These are phyloP conservation scores for Pseudogymnoascus sp. DNA, from an alignment of 2,329 filamentous ascomycete species.

Conservation along the genomic window DNA sequence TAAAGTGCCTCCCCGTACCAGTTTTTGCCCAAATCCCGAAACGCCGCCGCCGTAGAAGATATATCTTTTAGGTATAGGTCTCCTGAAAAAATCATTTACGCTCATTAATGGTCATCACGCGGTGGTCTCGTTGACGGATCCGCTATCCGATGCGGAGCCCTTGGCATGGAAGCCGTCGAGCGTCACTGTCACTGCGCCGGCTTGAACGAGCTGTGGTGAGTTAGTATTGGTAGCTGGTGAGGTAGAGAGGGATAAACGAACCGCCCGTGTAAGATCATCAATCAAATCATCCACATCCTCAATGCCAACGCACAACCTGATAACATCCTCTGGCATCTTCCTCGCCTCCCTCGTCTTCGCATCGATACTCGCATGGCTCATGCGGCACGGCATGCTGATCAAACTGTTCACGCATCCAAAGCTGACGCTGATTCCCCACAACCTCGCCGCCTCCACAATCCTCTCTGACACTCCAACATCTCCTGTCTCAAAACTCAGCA, in stretches of 20 bases:
- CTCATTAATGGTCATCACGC: conserved; percentile 1
- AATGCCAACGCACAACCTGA: conserved; percentile 90
- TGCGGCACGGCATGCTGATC: conserved; percentile 98
- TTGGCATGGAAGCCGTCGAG: conserved; percentile 70
- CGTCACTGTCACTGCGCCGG: conserved; percentile 82
- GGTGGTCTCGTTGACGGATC: not conserved
- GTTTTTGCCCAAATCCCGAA: conserved; percentile 2
- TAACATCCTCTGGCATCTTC: conserved; percentile 93
- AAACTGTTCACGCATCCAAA: conserved; percentile 98
- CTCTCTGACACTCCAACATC: conserved; percentile 75
- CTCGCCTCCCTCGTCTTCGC: conserved; percentile 83
- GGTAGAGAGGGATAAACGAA: conserved; percentile 44
- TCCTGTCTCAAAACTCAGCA: conserved; percentile 93
- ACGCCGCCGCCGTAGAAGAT: not conserved
- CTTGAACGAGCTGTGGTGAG: conserved; percentile 68
- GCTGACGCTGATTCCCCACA: conserved; percentile 94
- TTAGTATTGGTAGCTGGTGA: conserved; percentile 15
- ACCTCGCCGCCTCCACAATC: conserved; percentile 83
- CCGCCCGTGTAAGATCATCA: conserved; percentile 83
- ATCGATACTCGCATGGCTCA: conserved; percentile 98
- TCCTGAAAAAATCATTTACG: not conserved
- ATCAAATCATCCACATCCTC: conserved; percentile 88
- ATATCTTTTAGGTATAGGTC: conserved; percentile 6
- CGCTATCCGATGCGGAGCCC: conserved; percentile 3
- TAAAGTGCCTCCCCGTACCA: not conserved